Evolutionary conservation across 441 rosid genomes (phyloP).

Genomic region (Iberis amara): DNA sequence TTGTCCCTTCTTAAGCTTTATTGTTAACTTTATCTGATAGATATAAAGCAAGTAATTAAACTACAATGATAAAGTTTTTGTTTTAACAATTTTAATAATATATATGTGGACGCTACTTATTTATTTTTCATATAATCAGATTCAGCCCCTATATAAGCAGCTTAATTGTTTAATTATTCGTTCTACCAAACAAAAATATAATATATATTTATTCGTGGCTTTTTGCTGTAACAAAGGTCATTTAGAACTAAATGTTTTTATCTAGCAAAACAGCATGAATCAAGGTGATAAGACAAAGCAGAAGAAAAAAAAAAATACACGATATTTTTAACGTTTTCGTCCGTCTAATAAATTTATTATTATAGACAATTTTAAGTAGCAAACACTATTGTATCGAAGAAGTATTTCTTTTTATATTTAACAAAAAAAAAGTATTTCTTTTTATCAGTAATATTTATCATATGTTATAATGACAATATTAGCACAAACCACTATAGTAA

Average conservation of each 20-base stretch:
- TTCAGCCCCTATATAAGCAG: constrained; percentile 17
- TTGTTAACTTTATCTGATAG: constrained; percentile 19
- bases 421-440: no score
- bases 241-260: not conserved
- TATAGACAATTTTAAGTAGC: no score
- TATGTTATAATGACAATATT: no score
- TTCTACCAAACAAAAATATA: constrained; percentile 13
- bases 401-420: no score
- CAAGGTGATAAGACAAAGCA: not conserved
- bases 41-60: constrained; percentile 4
- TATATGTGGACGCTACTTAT: constrained; percentile 9
- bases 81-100: constrained; percentile 4
- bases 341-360: no score
- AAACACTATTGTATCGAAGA: no score
- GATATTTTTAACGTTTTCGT: no score
- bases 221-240: constrained; percentile 20
- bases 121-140: constrained; percentile 17
- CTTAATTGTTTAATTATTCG: constrained; percentile 3
- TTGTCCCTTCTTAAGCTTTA: constrained; percentile 28
- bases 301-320: no score
- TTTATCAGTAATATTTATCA: no score
- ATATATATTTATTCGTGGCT: constrained; percentile 11
- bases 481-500: no score
- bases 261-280: constrained; percentile 18
- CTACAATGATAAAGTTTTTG: constrained; percentile 10